Evolutionary conservation across 345 rosid genomes (phyloP), one percentile per base, ranked within the genome.

Genomic region (Passiflora organensis): DNA sequence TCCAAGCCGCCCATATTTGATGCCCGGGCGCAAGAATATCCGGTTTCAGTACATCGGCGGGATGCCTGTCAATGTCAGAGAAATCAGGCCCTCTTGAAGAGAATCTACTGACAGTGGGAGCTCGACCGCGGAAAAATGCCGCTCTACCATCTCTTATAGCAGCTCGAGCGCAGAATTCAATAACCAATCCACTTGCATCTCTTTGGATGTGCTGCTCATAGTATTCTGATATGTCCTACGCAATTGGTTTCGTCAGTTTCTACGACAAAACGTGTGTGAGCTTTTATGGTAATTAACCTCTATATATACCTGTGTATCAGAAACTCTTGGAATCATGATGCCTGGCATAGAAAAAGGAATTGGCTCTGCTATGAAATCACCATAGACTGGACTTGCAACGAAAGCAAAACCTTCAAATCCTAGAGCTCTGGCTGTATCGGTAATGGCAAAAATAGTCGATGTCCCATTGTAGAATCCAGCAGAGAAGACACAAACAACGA

Each of bases 1-100:
- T 83, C 98, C 96, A 85, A 17, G 98, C 98, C 2, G 89, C 96
- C 95, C 95, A 91, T 38, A 85, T 80, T 69, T 91, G 93, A 63
- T 82, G 83, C 13, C 96, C 98, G 17, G 98, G 98, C 18, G 93
- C 96, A 46, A 79, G 81, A 62, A 87, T 67, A 56, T 87, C 93
- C 18, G 95, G 96, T 63, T 91, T 88, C 16, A 91, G 76, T 1
- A 85, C 95, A 70, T 87, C 93, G 1, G 80, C 64, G 6, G 48
- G 81, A 54, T 47, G 78, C 69, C 54, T 62, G n/a, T 69, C 42
- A 53, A 53, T 58, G 56, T 83, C 84, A 10, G 78, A 53, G 47
- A 66, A 73, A 75, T 87, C 85, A 0, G 97, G 95, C 18, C 96
- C 93, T 45, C 95, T 78, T 0, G 90, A 82, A 51, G 98, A 85